Evolutionary conservation across 2,329 filamentous ascomycete species (phyloP).

Genomic region (Lecanicillium sp.): DNA sequence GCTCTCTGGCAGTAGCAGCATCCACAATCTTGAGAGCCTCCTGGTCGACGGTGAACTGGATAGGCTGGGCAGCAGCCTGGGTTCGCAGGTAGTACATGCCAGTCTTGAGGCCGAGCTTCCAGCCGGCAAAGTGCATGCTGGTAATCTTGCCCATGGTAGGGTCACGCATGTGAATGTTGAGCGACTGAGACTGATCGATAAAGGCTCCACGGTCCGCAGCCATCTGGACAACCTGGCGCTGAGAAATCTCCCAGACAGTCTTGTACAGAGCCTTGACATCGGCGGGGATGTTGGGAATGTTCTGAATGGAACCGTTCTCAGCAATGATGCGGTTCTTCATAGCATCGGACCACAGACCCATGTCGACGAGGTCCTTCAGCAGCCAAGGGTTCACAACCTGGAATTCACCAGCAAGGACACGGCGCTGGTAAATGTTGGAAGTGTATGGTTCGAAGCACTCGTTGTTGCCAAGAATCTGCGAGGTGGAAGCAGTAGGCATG

Average conservation of each 20-base stretch:
- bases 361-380: conserved; percentile 94
- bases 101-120: conserved; percentile 98
- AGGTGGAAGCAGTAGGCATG: conserved; percentile 96
- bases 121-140: conserved; percentile 97
- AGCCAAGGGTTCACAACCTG: conserved; percentile 99
- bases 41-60: conserved; percentile 98
- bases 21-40: conserved; percentile 85
- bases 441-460: conserved; percentile 99
- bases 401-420: conserved; percentile 96
- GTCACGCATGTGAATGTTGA: conserved; percentile 99
- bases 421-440: conserved; percentile 98
- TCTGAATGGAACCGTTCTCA: conserved; percentile 90
- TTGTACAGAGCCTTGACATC: conserved; percentile 98
- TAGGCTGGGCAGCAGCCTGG: conserved; percentile 91
- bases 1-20: conserved; percentile 62
- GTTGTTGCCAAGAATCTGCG: conserved; percentile 97
- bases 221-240: conserved; percentile 94
- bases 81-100: conserved; percentile 99
- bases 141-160: conserved; percentile 99
- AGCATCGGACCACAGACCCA: conserved; percentile 96
- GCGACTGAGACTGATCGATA: conserved; percentile 97
- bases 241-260: conserved; percentile 98
- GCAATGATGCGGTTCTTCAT: conserved; percentile 99
- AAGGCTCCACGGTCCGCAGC: conserved; percentile 96
- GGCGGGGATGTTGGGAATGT: conserved; percentile 90